phyloP scores from a whole-genome alignment of 345 rosid species.

The Lepidium sativum region DNA sequence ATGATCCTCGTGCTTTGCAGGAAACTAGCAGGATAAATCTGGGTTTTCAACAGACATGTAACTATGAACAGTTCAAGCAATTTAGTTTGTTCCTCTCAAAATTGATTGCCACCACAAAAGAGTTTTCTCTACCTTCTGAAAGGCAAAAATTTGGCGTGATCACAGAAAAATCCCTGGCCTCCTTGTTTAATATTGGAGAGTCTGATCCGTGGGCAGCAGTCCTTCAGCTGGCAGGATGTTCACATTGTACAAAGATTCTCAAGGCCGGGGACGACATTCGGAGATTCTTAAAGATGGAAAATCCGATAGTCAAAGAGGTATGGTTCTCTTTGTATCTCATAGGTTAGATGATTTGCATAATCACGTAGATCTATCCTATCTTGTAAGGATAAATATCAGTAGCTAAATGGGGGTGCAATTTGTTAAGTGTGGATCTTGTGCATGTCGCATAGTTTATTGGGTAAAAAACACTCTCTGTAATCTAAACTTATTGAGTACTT shows the following conservation, averaged over 20 bases:
- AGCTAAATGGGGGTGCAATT: not conserved
- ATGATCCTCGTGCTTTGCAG: slow-evolving; percentile 31
- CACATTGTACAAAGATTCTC: slow-evolving; percentile 56
- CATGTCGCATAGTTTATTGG: not conserved
- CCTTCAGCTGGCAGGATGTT: slow-evolving; percentile 63
- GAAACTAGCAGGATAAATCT: slow-evolving; percentile 24
- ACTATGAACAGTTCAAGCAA: slow-evolving; percentile 47
- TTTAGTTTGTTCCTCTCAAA: slow-evolving; percentile 61
- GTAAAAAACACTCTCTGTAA: not conserved
- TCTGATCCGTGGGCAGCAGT: slow-evolving; percentile 57
- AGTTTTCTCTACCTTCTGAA: slow-evolving; percentile 61
- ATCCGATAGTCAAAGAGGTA: slow-evolving; percentile 60
- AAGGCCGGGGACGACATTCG: slow-evolving; percentile 48
- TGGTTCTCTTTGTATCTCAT: not conserved
- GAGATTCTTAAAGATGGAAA: slow-evolving; percentile 36
- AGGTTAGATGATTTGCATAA: slow-evolving; percentile 1
- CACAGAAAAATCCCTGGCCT: slow-evolving; percentile 50
- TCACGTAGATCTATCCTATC: not conserved
- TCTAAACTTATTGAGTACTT: slow-evolving; percentile 2
- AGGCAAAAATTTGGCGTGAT: slow-evolving; percentile 68
- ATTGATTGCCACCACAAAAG: slow-evolving; percentile 45
- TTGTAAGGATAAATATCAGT: not conserved
- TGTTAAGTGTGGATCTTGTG: not conserved
- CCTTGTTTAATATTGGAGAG: slow-evolving; percentile 41
- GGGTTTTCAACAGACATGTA: slow-evolving; percentile 41